Evolutionary conservation across 306 rosid genomes (phyloP).

Genomic region (Ochetophila trinervis): DNA sequence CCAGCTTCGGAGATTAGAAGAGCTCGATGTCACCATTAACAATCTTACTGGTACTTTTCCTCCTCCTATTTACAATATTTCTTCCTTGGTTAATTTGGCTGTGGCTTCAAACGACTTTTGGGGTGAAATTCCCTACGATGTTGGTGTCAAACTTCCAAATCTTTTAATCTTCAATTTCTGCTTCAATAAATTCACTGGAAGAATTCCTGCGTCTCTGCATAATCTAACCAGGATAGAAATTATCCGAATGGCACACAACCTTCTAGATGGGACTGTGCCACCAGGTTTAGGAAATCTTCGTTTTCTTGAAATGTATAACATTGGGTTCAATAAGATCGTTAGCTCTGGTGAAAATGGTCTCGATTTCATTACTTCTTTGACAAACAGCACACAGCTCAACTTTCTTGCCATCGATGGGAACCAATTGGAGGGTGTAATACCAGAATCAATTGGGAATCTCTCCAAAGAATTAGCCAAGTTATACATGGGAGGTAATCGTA

Average conservation of each 20-base stretch:
- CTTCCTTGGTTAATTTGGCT: slow-evolving; percentile 50
- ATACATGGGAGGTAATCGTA: slow-evolving; percentile 64
- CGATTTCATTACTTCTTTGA: slow-evolving; percentile 48
- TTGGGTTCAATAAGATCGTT: slow-evolving; percentile 55
- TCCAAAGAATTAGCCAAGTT: slow-evolving; percentile 45
- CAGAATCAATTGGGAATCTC: slow-evolving; percentile 64
- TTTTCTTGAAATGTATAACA: slow-evolving; percentile 50
- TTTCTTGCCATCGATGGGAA: slow-evolving; percentile 55
- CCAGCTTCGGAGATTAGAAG: slow-evolving; percentile 40
- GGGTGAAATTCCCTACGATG: slow-evolving; percentile 64
- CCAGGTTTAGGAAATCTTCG: slow-evolving; percentile 75
- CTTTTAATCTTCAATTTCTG: slow-evolving; percentile 52
- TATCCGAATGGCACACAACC: slow-evolving; percentile 48
- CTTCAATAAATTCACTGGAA: slow-evolving; percentile 56
- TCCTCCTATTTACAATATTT: slow-evolving; percentile 44
- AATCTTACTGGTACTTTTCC: slow-evolving; percentile 58
- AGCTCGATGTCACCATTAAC: slow-evolving; percentile 52
- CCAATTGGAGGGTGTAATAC: slow-evolving; percentile 56
- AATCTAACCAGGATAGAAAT: slow-evolving; percentile 53
- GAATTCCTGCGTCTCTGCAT: slow-evolving; percentile 66
- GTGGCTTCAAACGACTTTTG: slow-evolving; percentile 54
- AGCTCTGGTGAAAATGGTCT: slow-evolving; percentile 43
- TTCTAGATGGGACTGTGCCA: slow-evolving; percentile 60
- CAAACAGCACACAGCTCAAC: slow-evolving; percentile 54
- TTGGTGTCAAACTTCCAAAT: slow-evolving; percentile 57